Percentiles rank a stretch among this genome's conserved stretches.
These are phyloP conservation scores for Roridomyces roridus DNA, from an alignment of 768 basidiomycete genomes.

Conservation along the genomic window DNA sequence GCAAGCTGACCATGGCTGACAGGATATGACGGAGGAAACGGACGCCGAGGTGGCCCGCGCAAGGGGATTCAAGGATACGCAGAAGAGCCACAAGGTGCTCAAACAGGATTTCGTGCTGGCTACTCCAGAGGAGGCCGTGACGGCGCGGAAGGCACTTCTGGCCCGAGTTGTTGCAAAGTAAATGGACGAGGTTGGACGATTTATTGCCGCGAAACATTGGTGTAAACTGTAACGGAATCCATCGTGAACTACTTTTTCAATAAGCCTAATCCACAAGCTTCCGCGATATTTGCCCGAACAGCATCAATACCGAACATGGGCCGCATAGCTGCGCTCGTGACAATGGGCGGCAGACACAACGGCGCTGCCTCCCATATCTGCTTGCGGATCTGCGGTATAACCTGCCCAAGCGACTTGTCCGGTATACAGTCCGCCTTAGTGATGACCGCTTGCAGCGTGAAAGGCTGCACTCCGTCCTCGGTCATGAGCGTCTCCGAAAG, in stretches of 20 bases:
- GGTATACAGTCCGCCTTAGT: conserved; percentile 71
- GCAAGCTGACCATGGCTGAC: not conserved
- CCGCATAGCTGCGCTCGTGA: conserved; percentile 58
- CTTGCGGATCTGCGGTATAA: conserved; percentile 49
- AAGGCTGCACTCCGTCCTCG: conserved; percentile 44
- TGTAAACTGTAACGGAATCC: not conserved
- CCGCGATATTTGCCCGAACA: conserved; percentile 61
- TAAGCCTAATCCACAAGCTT: conserved; percentile 56
- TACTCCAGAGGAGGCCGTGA: conserved; percentile 43
- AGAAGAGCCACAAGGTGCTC: conserved; percentile 43
- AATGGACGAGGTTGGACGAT: too few species aligned
- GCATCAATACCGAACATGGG: conserved; percentile 62
- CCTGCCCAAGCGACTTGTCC: conserved; percentile 34
- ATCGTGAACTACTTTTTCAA: not conserved
- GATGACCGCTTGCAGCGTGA: conserved; percentile 74
- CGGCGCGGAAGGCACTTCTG: conserved; percentile 33
- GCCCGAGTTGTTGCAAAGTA: not conserved
- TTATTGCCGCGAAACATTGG: too few species aligned
- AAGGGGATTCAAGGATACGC: conserved; percentile 53
- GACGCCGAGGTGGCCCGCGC: conserved; percentile 60
- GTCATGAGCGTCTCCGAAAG: conserved; percentile 50
- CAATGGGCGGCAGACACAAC: conserved; percentile 68
- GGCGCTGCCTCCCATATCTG: conserved; percentile 63
- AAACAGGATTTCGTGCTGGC: conserved; percentile 50
- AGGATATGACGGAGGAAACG: conserved; percentile 60